phyloP scores from a whole-genome alignment of 192 early-diverging fungal species.

The Linnemannia zychae region DNA sequence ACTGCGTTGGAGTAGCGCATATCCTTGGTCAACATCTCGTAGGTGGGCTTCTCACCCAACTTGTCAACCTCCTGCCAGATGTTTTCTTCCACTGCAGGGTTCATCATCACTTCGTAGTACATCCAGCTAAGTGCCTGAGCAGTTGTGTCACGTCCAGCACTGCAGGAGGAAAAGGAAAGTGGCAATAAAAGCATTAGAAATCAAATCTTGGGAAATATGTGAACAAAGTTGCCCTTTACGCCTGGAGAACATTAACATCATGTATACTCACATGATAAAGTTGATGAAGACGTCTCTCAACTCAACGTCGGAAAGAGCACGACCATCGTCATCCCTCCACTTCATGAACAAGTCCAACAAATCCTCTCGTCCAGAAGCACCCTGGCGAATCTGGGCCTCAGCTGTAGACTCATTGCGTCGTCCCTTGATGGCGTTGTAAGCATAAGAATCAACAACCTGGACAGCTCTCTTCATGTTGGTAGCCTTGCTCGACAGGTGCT shows the following conservation, averaged over 20 bases:
- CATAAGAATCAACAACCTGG: constrained; percentile 42
- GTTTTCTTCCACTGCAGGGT: constrained; percentile 52
- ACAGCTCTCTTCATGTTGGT: constrained; percentile 31
- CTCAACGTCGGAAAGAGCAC: constrained; percentile 47
- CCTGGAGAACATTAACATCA: not conserved
- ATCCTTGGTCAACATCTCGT: constrained; percentile 49
- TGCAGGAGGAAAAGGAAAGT: not conserved
- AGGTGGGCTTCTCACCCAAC: constrained; percentile 15
- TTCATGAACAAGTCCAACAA: constrained; percentile 64
- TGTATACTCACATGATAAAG: constrained; percentile 46
- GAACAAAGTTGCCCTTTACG: not conserved
- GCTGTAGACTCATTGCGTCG: constrained; percentile 27
- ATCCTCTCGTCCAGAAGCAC: constrained; percentile 35
- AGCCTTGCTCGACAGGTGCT: constrained; percentile 20
- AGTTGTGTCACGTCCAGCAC: constrained; percentile 69
- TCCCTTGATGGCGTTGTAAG: constrained; percentile 46
- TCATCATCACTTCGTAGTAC: constrained; percentile 56
- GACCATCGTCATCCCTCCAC: constrained; percentile 56
- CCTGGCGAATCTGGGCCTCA: constrained; percentile 17
- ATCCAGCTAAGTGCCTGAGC: constrained; percentile 71
- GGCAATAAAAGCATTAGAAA: not conserved
- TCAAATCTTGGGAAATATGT: not conserved
- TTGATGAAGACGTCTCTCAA: constrained; percentile 63
- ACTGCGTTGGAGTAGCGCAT: constrained; percentile 68
- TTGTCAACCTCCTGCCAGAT: constrained; percentile 53